A percentile compares a stretch with the other conserved stretches of the same genome.
phyloP scores from a whole-genome alignment of 2,329 filamentous ascomycete species.

The Ophiostoma perfectum region DNA sequence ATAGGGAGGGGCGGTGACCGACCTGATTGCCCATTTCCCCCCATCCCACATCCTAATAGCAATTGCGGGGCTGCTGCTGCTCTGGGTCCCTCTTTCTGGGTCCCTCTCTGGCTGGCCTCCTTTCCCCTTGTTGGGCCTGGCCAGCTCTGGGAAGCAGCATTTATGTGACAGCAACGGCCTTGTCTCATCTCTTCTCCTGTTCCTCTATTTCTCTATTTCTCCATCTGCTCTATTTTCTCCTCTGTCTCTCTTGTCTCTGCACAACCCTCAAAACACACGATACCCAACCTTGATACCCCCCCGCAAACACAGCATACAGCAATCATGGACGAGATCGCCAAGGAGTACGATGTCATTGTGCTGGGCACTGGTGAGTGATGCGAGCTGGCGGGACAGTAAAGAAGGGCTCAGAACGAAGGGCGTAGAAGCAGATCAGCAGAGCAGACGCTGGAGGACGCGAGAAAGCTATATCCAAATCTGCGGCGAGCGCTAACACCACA shows the following conservation, averaged over 20 bases:
- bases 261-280: conserved; percentile 1
- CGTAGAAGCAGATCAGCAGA: neutral
- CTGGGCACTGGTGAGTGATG: conserved; percentile 78
- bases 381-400: neutral
- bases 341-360: conserved; percentile 98
- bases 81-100: conserved; percentile 10
- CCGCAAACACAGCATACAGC: conserved; percentile 12
- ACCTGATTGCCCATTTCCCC: neutral
- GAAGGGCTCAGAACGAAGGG: neutral
- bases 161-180: conserved; percentile 15
- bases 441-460: neutral
- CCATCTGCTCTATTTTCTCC: neutral
- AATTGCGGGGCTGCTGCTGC: conserved; percentile 23
- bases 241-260: neutral
- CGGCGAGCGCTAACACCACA: neutral
- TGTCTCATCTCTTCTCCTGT: neutral
- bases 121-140: conserved; percentile 18
- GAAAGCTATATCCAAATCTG: neutral
- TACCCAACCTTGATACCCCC: neutral
- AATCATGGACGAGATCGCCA: conserved; percentile 94
- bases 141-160: conserved; percentile 14
- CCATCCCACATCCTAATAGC: conserved; percentile 19
- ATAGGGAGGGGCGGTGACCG: conserved; percentile 18
- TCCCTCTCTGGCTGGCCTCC: conserved; percentile 15
- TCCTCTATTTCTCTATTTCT: neutral